Evolutionary conservation across 257 asterid species (phyloP).

Genomic region (Solanum tarapatanum): DNA sequence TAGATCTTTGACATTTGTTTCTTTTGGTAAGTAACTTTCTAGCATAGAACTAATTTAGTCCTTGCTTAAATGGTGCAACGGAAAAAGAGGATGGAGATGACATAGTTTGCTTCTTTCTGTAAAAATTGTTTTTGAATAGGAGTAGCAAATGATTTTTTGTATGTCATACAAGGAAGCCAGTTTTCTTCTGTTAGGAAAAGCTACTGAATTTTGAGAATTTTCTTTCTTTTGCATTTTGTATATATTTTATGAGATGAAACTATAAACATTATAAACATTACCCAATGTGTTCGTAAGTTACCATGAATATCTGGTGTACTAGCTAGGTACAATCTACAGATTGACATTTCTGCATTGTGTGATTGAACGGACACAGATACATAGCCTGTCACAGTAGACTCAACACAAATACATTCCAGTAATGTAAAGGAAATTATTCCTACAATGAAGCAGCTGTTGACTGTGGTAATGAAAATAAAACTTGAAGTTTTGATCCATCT

Average conservation of each 20-base stretch:
- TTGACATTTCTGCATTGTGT: background rate
- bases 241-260: background rate
- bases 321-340: background rate
- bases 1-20: background rate
- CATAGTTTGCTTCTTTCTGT: background rate
- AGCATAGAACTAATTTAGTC: background rate
- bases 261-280: background rate
- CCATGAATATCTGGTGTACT: background rate
- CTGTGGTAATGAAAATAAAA: background rate
- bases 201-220: background rate
- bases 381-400: background rate
- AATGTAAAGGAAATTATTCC: background rate
- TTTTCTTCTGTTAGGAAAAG: background rate
- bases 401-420: background rate
- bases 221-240: background rate
- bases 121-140: background rate
- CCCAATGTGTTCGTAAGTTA: background rate
- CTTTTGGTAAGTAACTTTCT: background rate
- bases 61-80: background rate
- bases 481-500: background rate
- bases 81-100: background rate
- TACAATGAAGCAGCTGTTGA: background rate
- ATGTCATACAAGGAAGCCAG: background rate
- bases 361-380: background rate
- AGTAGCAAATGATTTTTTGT: background rate